Base-by-base conservation (phyloP, 495 filamentous ascomycete genomes). In the Trichoderma parareesei region DNA sequence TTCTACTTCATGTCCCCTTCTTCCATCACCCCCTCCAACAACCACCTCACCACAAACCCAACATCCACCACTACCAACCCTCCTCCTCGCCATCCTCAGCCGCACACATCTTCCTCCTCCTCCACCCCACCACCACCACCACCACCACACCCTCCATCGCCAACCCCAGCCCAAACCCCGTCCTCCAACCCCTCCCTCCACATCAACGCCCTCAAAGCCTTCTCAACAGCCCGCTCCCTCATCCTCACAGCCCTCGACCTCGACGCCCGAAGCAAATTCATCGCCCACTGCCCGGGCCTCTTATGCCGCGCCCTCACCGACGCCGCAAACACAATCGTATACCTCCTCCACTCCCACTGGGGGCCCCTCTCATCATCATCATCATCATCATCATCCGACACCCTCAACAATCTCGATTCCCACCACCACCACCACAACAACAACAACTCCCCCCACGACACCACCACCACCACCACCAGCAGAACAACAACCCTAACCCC, bases 1-100 rank as follows among this genome's bases (percentile, higher is more conserved):
- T 80, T 74, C 70, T 80, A 80, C 70, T 71, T 80, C 65, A 76
- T 79, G 67, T 76, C 77, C 38, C 67, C 73, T 1, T 73, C 75
- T 1, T 71, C 70, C 55, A 37, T 57, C 53, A 57, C 53, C 53
- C 9, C 53, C 33, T 35, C 16, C 20, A 57, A 57, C 53, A 64
- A 68, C 42, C 63, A 70, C 11, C 70, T 69, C 46, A 69, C 67
- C 55, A 65, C 64, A 43, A 64, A 71, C 13, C 33, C 70, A 42
- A 71, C 69, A 2, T 49, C 69, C 33, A 71, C 68, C 63, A 65
- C 62, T 46, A 69, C 71, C 5, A 68, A 69, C 38, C 65, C 62
- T 37, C 66, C 67, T 20, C 65, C 68, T 11, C 27, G 27, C 2
- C 27, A 27, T 27, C 27, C 27, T 27, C 27, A 27, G 27, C 27